phyloP scores from a whole-genome alignment of 139 green algal species.

The Chara braunii region DNA sequence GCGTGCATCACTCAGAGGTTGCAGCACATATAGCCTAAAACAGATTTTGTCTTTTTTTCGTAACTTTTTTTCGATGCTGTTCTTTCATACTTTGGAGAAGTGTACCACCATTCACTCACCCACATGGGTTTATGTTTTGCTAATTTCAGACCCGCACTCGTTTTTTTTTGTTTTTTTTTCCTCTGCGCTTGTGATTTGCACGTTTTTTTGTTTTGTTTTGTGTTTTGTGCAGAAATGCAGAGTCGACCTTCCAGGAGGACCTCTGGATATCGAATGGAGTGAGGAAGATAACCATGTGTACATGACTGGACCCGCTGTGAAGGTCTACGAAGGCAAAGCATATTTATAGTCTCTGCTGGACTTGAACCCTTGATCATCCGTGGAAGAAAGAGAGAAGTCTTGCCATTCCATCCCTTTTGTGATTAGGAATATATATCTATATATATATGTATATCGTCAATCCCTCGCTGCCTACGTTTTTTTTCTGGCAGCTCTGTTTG shows the following conservation, averaged over 20 bases:
- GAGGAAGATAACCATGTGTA: conserved; percentile 82
- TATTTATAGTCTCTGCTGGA: too few species aligned
- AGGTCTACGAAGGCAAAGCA: conserved; percentile 65
- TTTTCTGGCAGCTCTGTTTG: too few species aligned
- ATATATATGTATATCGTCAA: too few species aligned
- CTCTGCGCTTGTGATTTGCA: not conserved
- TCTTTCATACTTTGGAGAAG: not conserved
- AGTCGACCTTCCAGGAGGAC: conserved; percentile 90
- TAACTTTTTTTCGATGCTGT: not conserved
- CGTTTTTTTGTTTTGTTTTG: conserved; percentile 1
- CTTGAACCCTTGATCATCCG: too few species aligned
- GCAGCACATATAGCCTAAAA: not conserved
- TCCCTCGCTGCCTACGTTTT: too few species aligned
- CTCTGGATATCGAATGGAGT: conserved; percentile 91
- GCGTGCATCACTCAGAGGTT: not conserved
- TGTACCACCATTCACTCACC: not conserved
- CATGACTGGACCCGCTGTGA: conserved; percentile 93
- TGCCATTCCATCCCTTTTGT: too few species aligned
- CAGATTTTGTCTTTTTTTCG: not conserved
- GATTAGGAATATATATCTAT: too few species aligned
- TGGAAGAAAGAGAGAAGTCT: too few species aligned
- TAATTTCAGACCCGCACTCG: not conserved
- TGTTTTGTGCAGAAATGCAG: conserved; percentile 43
- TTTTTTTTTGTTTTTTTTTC: not conserved
- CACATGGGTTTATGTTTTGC: not conserved